Evolutionary conservation across 257 asterid genomes (phyloP).

Genomic region (Scutellaria galericulata): DNA sequence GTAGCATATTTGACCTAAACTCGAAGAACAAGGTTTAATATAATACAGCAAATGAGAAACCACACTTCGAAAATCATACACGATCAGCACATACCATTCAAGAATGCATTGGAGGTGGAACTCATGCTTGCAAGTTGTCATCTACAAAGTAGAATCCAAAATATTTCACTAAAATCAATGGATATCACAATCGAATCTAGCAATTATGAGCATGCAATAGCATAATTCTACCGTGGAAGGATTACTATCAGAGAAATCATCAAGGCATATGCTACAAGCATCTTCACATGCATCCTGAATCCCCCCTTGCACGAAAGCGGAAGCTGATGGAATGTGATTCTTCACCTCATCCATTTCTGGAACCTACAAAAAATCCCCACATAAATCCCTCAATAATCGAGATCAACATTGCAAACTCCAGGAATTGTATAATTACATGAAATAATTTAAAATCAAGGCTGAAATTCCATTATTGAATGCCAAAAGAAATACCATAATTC

Average conservation of each 20-base stretch:
- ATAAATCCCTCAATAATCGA: conserved; percentile 1
- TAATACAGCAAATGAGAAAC: background rate
- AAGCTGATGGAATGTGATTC: conserved; percentile 62
- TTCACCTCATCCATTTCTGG: conserved; percentile 59
- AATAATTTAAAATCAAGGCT: background rate
- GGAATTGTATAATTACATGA: background rate
- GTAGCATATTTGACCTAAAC: background rate
- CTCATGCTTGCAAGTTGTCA: conserved; percentile 79
- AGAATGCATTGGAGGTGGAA: conserved; percentile 91
- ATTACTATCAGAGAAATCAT: conserved; percentile 63
- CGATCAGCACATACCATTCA: conserved; percentile 60
- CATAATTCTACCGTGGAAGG: conserved; percentile 68
- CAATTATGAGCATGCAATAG: background rate
- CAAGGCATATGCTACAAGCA: conserved; percentile 92
- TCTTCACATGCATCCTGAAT: conserved; percentile 82
- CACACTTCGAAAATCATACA: background rate
- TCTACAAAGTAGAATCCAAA: conserved; percentile 41
- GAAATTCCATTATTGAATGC: background rate
- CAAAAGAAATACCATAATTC: background rate
- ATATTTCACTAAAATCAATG: conserved; percentile 4
- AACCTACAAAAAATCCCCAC: conserved; percentile 34
- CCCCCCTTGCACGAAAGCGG: conserved; percentile 87
- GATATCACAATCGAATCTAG: background rate
- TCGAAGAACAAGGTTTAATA: background rate
- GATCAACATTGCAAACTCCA: conserved; percentile 14